Evolutionary conservation across 202 grass and related monocot species (phyloP), one percentile per base, ranked within the genome.

Genomic region (Sporobolus alterniflorus): DNA sequence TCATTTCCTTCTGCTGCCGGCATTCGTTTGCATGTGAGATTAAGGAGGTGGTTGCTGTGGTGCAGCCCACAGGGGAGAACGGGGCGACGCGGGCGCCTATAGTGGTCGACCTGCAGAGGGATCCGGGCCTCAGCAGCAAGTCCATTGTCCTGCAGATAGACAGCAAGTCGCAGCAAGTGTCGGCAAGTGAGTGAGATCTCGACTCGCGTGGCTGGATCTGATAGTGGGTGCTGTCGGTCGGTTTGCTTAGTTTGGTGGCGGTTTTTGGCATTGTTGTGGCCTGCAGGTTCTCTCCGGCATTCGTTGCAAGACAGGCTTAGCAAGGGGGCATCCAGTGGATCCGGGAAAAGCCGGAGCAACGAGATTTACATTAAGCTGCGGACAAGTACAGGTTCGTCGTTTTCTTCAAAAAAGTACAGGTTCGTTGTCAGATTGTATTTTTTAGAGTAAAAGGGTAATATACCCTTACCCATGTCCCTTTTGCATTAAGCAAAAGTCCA

Each of bases 91-190:
- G 94, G 82, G 91, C 94, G 64, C 94, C 94, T 3, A 97, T 97
- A 62, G 90, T 88, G 60, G 71, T 97, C 56, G 94, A 94, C 88
- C 84, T 97, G 66, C 84, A 86, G 70, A 78, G 81, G 82, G 94
- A 97, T 84, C 81, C 85, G 54, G 92, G 91, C 32, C 87, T 97
- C 28, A 97, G 82, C 78, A 88, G 28, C 82, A 97, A 94, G 84
- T 97, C 91, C 67, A 94, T 97, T 40, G 87, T 94, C 54, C 79
- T 97, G 42, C 94, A 97, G 90, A 89, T 97, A 76, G 94, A 97
- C 81, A 92, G 85, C 94, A 97, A 97, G 86, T 97, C 94, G 29
- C 94, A 97, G 88, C 94, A 97, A 73, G 94, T 97, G 61, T 91
- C 94, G 14, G 89, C 94, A 82, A 97, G 94, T 97, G 87, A 91